Evolutionary conservation across 2,329 filamentous ascomycete genomes (phyloP).

Genomic region (Biscogniauxia mediterranea): DNA sequence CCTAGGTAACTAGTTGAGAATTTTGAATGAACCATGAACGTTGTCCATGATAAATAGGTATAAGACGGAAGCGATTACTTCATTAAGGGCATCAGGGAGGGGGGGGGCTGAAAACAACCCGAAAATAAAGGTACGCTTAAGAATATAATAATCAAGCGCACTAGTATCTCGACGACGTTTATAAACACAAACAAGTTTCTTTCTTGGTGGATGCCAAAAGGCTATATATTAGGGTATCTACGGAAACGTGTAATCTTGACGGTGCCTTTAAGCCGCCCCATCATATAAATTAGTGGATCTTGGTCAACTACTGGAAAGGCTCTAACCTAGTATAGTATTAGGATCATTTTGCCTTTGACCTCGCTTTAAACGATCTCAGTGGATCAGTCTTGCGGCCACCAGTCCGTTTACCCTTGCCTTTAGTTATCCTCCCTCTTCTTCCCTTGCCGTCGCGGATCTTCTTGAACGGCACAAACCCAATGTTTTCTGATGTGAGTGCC

Average conservation of each 20-base stretch:
- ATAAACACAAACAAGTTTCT: too few relatives aligned
- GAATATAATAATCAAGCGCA: too few relatives aligned
- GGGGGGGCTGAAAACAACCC: too few relatives aligned
- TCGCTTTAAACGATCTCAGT: constrained; percentile 80
- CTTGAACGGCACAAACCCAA: constrained; percentile 73
- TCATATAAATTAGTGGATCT: neutral
- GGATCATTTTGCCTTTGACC: constrained; percentile 41
- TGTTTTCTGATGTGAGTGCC: constrained; percentile 60
- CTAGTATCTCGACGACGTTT: too few relatives aligned
- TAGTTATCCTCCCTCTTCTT: constrained; percentile 41
- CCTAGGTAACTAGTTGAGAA: too few relatives aligned
- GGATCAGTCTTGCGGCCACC: constrained; percentile 74
- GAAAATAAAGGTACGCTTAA: too few relatives aligned
- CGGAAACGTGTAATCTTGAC: neutral
- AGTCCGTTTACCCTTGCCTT: constrained; percentile 49
- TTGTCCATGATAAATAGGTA: too few relatives aligned
- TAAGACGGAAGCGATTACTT: too few relatives aligned
- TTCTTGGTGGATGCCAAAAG: neutral
- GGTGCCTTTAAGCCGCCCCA: neutral
- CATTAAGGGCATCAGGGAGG: too few relatives aligned
- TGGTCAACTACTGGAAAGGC: neutral
- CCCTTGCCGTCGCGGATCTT: constrained; percentile 52
- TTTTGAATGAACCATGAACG: too few relatives aligned
- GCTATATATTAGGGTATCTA: neutral
- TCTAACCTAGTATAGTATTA: neutral